A percentile compares a stretch with the other conserved stretches of the same genome.
These are phyloP conservation scores for Candida sithepensis DNA, from an alignment of 805 yeast species.

Conservation along the genomic window DNA sequence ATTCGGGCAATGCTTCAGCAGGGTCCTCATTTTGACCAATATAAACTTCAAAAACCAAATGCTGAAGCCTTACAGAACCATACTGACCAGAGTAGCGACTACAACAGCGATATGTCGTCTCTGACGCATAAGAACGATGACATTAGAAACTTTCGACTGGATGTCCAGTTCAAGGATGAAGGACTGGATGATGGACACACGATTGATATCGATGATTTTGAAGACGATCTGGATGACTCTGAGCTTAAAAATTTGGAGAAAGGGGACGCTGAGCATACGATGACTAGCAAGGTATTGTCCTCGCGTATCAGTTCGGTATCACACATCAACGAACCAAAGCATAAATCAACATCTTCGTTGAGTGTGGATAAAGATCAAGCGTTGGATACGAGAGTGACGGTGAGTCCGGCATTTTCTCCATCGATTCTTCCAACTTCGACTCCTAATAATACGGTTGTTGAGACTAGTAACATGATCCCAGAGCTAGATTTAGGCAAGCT, in stretches of 20 bases:
- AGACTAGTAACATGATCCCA: not conserved
- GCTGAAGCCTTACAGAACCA: not conserved
- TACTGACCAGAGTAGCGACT: not conserved
- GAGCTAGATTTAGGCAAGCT: slow-evolving; percentile 26
- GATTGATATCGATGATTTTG: not conserved
- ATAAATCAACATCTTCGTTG: too few relatives aligned
- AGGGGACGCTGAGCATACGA: not conserved
- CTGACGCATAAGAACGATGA: not conserved
- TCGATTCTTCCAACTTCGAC: not conserved
- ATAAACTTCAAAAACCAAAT: not conserved
- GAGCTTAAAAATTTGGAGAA: not conserved
- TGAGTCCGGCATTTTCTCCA: not conserved
- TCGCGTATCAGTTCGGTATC: too few relatives aligned
- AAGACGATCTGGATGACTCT: not conserved
- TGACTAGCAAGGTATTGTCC: too few relatives aligned
- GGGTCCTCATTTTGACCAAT: not conserved
- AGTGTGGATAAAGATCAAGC: too few relatives aligned
- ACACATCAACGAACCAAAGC: too few relatives aligned
- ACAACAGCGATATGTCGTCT: not conserved
- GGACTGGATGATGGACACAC: not conserved
- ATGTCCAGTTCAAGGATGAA: not conserved
- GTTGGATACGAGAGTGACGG: too few relatives aligned
- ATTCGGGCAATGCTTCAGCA: slow-evolving; percentile 43
- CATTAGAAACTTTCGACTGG: not conserved
- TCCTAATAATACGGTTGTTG: too few relatives aligned